These are phyloP conservation scores for Crithidia brevicula DNA, from an alignment of 208 protist species.

Conservation along the genomic window DNA sequence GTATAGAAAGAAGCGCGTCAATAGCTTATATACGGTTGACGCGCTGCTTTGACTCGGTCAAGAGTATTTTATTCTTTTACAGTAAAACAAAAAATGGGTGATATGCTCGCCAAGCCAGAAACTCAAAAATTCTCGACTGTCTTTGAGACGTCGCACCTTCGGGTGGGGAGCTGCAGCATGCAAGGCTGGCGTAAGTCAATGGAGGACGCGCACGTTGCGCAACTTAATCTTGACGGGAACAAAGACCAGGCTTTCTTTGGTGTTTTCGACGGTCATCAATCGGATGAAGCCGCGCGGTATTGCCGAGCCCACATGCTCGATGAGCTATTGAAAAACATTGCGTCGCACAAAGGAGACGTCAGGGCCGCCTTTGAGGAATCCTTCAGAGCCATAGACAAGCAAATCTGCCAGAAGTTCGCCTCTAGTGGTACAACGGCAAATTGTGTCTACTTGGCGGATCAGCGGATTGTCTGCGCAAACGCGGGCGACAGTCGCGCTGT, in stretches of 20 bases:
- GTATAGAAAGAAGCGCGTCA: constrained; percentile 12
- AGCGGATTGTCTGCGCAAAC: constrained; percentile 87
- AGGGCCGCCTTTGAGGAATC: constrained; percentile 66
- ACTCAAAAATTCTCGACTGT: constrained; percentile 92
- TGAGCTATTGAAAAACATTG: constrained; percentile 57
- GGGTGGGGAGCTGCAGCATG: constrained; percentile 91
- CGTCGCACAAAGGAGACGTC: constrained; percentile 25
- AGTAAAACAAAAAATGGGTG: constrained; percentile 57
- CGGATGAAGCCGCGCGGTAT: constrained; percentile 79
- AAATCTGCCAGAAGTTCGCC: constrained; percentile 67
- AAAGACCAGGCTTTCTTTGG: constrained; percentile 82
- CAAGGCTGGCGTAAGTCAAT: constrained; percentile 92
- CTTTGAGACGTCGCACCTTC: constrained; percentile 84
- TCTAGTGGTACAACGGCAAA: constrained; percentile 86
- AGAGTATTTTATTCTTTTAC: constrained; percentile 15
- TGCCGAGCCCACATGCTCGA: constrained; percentile 80
- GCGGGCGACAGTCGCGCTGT: constrained; percentile 92
- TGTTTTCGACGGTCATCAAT: constrained; percentile 93
- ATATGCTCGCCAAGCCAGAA: constrained; percentile 89
- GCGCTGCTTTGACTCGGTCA: constrained; percentile 19
- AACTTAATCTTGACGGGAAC: constrained; percentile 79
- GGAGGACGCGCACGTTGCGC: constrained; percentile 91
- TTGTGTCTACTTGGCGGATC: constrained; percentile 70
- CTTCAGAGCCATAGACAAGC: constrained; percentile 70
- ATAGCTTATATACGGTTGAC: constrained; percentile 10